Base-by-base conservation (phyloP, 768 basidiomycete genomes). In the Dentipellis fragilis region DNA sequence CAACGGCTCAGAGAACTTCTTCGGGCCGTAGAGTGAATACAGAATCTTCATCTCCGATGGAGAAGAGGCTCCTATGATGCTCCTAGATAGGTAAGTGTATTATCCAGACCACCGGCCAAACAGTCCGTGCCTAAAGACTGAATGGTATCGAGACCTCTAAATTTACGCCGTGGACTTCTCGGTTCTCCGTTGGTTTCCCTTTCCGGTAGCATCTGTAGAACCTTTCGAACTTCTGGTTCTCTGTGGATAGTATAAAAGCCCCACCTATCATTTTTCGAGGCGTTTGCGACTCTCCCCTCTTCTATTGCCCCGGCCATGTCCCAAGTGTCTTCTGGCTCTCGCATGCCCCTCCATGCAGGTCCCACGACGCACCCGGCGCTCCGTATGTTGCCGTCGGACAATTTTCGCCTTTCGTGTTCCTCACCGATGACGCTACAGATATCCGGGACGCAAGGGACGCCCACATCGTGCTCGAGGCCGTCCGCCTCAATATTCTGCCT, bases 381-480 rank as follows among this genome's bases (percentile, higher is more conserved):
- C 22, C 48, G 48, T 49, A 35, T 12, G 48, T 38, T 58, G 23
- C n/a, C 29, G 14, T 11, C 10, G 29, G 21, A 39, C 17, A 10
- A 36, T 36, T 10, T 38, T 42, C 14, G 10, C 10, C 8, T 16
- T 6, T 46, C 3, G 10, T 14, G 14, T 35, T 21, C 40, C 58
- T 56, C 42, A 56, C 23, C 19, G 3, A 14, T 39, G 36, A 12
- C 42, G 14, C 19, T 22, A 16, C 56, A 90, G 88, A 89, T 63
- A 78, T 89, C 37, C 82, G 87, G 14, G 85, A 89, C 67, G 85
- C 85, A n/a, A 78, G 80, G 58, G 87, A 90, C 65, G 87, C 87
- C 2, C 86, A 89, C 62, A 72, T 84, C 48, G 71, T 90, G 46
- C 75, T 90, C 49, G 87, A 90, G 66, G 87, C 88, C 8, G 87